These are phyloP conservation scores for Oryza nivara DNA, from an alignment of 176 grass and related monocot species.

Conservation along the genomic window DNA sequence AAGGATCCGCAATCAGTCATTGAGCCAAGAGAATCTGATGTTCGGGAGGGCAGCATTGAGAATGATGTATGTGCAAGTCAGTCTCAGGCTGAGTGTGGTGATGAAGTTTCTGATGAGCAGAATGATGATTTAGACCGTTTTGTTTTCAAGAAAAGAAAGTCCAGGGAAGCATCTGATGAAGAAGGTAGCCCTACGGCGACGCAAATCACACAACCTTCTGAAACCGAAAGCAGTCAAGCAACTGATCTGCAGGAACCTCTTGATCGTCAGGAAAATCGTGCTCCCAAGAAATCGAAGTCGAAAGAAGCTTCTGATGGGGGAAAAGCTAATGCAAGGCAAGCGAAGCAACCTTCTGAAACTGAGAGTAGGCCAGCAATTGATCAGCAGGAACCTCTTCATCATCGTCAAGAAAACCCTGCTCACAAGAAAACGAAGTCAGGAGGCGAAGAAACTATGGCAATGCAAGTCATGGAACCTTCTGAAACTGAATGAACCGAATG, in stretches of 20 bases:
- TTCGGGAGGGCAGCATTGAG: conserved; percentile 13
- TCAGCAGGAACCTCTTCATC: not conserved
- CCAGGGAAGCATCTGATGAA: not conserved
- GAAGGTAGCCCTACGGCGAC: not conserved
- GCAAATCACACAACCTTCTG: conserved; percentile 4
- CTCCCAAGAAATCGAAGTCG: not conserved
- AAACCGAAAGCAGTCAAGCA: conserved; percentile 34
- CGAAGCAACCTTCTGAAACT: not conserved
- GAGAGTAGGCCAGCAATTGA: conserved; percentile 11
- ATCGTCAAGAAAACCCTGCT: not conserved
- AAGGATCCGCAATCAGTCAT: conserved; percentile 19
- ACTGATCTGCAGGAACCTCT: not conserved
- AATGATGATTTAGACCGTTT: not conserved
- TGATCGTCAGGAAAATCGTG: not conserved
- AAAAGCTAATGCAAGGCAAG: not conserved
- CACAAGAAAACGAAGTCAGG: not conserved
- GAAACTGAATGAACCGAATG: conserved; percentile 24
- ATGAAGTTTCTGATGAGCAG: conserved; percentile 1
- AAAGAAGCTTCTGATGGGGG: not conserved
- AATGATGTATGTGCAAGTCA: conserved; percentile 37
- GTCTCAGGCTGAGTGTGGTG: conserved; percentile 15
- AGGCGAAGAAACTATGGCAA: not conserved
- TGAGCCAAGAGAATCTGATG: conserved; percentile 38
- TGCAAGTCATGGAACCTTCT: not conserved
- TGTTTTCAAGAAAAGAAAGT: conserved; percentile 28